Base-by-base conservation (phyloP, 2,329 filamentous ascomycete genomes). In the Delphinella strobiligena region DNA sequence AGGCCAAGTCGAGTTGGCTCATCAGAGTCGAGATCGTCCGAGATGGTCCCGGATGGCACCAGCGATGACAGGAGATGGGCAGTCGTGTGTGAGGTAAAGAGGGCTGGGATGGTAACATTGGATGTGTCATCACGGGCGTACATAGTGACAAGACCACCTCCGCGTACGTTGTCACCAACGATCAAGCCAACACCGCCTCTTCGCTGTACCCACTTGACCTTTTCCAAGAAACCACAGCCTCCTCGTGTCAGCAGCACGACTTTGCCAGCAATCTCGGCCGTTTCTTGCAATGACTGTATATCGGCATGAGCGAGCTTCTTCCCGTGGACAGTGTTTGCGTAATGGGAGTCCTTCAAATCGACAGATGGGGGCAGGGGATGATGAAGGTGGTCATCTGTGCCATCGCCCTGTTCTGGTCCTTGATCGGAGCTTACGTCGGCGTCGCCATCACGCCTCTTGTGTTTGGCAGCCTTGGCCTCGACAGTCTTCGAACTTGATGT, bases 121-220 rank as follows among this genome's bases (percentile, higher is more conserved):
- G 88, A 93, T 3, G 89, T 94, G 55, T 96, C 88, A 29, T 89
- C 91, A 53, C 84, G 78, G n/a, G 91, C 91, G 59, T 94, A 96
- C 91, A 98, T 98, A 51, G 93, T 91, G 37, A 96, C 84, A 45
- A 98, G 66, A 27, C 82, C 82, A 3, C 87, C 88, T 33, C 89
- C 89, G 45, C 84, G 82, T 42, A 84, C 81, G 58, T 95, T 83
- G 59, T 98, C 91, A 18, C 91, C 91, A 3, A 98, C 88, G 48
- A 98, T 93, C 44, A 98, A 68, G 27, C 85, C 91, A 44, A 87
- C 73, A 15, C 82, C 91, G 17, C 91, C 91, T 54, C 91, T 76
- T 45, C 87, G 75, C 59, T 98, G 91, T 10, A 83, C 86, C 91
- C 91, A 98, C 66, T 93, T 89, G 47, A 91, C 86, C 62, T 98